A percentile compares a stretch with the other conserved stretches of the same genome.
Conservation (phyloP, 805 yeast species). For the Danielozyma ontarioensis region DNA sequence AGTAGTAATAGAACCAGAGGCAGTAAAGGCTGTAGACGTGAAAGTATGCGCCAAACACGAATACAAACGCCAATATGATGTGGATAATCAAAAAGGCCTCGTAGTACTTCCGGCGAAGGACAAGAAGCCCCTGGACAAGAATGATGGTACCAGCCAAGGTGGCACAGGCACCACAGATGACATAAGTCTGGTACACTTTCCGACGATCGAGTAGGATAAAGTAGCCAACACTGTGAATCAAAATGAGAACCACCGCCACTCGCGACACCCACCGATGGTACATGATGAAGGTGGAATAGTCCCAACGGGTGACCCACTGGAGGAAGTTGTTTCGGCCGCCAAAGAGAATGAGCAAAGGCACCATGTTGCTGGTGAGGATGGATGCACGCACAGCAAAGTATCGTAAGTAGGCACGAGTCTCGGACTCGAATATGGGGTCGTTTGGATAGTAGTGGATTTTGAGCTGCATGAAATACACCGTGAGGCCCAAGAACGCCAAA, state of each 20-base stretch:
- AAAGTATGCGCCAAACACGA: constrained; percentile 34
- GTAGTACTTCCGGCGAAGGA: constrained; percentile 42
- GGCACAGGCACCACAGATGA: constrained; percentile 34
- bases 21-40: constrained; percentile 16
- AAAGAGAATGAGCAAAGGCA: constrained; percentile 29
- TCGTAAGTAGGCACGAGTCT: constrained; percentile 31
- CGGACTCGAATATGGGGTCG: constrained; percentile 32
- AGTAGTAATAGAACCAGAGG: constrained; percentile 39
- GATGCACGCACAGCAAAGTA: constrained; percentile 19
- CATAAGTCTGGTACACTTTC: constrained; percentile 7
- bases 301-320: constrained; percentile 35
- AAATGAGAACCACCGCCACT: constrained; percentile 34
- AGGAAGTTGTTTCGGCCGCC: constrained; percentile 34
- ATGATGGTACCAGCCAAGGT: constrained; percentile 31
- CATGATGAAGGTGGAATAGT: constrained; percentile 45
- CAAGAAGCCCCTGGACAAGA: constrained; percentile 42
- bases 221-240: constrained; percentile 33
- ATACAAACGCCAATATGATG: constrained; percentile 37
- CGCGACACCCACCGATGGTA: constrained; percentile 58
- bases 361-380: constrained; percentile 19
- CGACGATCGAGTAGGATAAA: constrained; percentile 25
- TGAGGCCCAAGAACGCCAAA: constrained; percentile 23
- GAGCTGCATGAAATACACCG: constrained; percentile 18
- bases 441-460: constrained; percentile 20
- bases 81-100: constrained; percentile 36